A percentile compares a stretch with the other conserved stretches of the same genome.
Evolutionary conservation across 2,329 filamentous ascomycete species (phyloP).

Genomic region (Phialophora chinensis): DNA sequence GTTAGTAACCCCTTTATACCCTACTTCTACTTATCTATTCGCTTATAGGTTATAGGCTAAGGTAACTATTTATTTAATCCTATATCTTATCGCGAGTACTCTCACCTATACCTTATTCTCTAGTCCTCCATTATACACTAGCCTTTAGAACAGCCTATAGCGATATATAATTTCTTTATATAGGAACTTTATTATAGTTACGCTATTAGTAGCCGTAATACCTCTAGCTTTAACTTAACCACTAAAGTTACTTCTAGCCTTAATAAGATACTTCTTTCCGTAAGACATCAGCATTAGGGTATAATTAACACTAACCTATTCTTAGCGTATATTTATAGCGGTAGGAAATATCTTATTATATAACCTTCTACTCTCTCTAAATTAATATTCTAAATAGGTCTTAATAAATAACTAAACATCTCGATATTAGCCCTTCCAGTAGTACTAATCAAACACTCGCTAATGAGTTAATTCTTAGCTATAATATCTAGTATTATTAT

Average conservation of each 20-base stretch:
- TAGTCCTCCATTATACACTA: not conserved
- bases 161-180: too few relatives aligned
- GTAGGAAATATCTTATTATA: not conserved
- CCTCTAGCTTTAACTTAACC: too few relatives aligned
- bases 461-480: not conserved
- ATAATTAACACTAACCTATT: constrained; percentile 1
- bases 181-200: too few relatives aligned
- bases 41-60: not conserved
- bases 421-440: not conserved
- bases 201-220: too few relatives aligned
- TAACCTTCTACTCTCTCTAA: not conserved
- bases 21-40: constrained; percentile 1
- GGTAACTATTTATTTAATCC: not conserved
- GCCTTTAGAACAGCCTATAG: not conserved
- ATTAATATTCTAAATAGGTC: not conserved
- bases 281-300: not conserved
- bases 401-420: constrained; percentile 1
- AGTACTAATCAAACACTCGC: not conserved
- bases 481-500: not conserved
- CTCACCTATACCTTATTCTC: not conserved
- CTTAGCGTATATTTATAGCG: not conserved
- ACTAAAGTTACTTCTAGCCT: too few relatives aligned
- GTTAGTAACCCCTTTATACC: constrained; percentile 5
- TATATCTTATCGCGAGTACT: not conserved
- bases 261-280: not conserved